Evolutionary conservation across 495 filamentous ascomycete species (phyloP).

Genomic region (Talaromyces stipitatus): DNA sequence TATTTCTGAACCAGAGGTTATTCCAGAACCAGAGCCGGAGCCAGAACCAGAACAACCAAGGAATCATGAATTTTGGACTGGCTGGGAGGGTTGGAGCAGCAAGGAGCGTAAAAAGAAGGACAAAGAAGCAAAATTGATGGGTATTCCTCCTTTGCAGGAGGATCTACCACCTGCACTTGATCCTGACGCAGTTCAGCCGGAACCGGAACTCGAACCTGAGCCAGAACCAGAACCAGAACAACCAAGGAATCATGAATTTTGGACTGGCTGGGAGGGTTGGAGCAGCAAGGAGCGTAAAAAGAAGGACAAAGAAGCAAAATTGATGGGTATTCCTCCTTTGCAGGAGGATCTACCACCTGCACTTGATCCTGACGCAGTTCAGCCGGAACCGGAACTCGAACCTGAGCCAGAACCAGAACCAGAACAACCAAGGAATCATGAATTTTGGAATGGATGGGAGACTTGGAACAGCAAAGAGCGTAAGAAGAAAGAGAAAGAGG

Average conservation of each 20-base stretch:
- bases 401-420: conserved; percentile 20
- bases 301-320: conserved; percentile 13
- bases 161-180: not conserved
- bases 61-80: conserved; percentile 13
- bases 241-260: conserved; percentile 14
- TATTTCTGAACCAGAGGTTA: conserved; percentile 6
- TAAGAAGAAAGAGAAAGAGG: conserved; percentile 14
- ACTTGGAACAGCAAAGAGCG: conserved; percentile 6
- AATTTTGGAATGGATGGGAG: conserved; percentile 7
- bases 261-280: conserved; percentile 3
- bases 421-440: conserved; percentile 8
- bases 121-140: conserved; percentile 9
- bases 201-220: conserved; percentile 18
- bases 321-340: conserved; percentile 1
- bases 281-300: conserved; percentile 8
- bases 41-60: conserved; percentile 16
- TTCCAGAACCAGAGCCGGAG: conserved; percentile 26
- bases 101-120: conserved; percentile 14
- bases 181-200: conserved; percentile 6
- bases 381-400: conserved; percentile 18
- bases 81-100: not conserved
- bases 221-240: conserved; percentile 22
- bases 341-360: not conserved
- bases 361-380: not conserved
- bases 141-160: not conserved